Percentiles rank a stretch among this genome's conserved stretches.
Evolutionary conservation across 2,329 filamentous ascomycete genomes (phyloP).

Genomic region (Verticillium klebahnii): DNA sequence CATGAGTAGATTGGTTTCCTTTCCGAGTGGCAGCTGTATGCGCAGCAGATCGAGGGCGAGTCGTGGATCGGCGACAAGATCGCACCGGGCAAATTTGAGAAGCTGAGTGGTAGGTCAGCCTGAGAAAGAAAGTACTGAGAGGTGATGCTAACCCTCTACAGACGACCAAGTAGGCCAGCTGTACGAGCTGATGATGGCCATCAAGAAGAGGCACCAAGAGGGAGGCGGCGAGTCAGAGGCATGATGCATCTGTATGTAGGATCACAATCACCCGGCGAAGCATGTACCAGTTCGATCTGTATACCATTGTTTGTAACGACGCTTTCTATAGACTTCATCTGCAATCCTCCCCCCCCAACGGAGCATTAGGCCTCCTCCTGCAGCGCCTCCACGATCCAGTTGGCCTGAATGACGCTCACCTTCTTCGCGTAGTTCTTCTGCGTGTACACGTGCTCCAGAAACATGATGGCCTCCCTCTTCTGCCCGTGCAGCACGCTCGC

Average conservation of each 20-base stretch:
- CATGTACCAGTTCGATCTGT: not conserved
- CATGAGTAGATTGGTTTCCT: constrained; percentile 78
- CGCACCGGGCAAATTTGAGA: constrained; percentile 78
- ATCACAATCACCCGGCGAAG: not conserved
- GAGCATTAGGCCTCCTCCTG: constrained; percentile 16
- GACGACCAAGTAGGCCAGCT: constrained; percentile 92
- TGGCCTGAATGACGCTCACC: constrained; percentile 55
- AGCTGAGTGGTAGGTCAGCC: constrained; percentile 76
- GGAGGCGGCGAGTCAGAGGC: constrained; percentile 18
- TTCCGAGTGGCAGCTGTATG: constrained; percentile 94
- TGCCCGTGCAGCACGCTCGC: constrained; percentile 58
- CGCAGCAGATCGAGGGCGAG: constrained; percentile 85
- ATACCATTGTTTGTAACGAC: constrained; percentile 1
- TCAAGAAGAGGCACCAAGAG: constrained; percentile 39
- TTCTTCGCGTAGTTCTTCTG: constrained; percentile 64
- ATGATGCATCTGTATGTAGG: constrained; percentile 5
- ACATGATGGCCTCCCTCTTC: constrained; percentile 65
- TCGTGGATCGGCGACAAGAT: constrained; percentile 80
- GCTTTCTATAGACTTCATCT: not conserved
- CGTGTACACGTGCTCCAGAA: constrained; percentile 62
- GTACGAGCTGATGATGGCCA: constrained; percentile 89
- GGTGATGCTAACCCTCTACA: constrained; percentile 26
- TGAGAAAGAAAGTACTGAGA: no score
- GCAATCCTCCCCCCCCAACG: no score
- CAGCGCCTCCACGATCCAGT: constrained; percentile 53